Evolutionary conservation across 257 asterid genomes (phyloP).

Genomic region (Nicotiana paniculata): DNA sequence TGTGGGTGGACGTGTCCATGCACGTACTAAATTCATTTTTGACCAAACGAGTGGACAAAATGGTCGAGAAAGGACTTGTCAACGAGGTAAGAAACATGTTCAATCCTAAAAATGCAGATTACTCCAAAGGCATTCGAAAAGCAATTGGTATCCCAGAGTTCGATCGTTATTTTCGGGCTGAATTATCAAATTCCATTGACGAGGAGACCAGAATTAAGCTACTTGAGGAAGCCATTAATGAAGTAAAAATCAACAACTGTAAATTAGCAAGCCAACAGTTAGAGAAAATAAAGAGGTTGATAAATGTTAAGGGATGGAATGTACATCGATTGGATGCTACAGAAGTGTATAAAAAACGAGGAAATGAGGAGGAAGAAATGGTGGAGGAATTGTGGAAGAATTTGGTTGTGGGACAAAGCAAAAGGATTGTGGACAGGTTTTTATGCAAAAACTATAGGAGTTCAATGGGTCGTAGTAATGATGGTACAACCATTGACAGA

Average conservation of each 20-base stretch:
- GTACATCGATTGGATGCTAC: slow-evolving; percentile 19
- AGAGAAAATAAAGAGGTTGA: slow-evolving; percentile 10
- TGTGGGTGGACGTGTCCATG: slow-evolving; percentile 10
- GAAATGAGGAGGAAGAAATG: neutral
- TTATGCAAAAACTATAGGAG: neutral
- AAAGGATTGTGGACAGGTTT: neutral
- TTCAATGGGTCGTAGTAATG: neutral
- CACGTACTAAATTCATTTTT: slow-evolving; percentile 1
- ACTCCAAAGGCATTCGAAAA: slow-evolving; percentile 5
- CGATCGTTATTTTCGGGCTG: slow-evolving; percentile 6
- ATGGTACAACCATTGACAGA: neutral
- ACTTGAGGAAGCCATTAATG: neutral
- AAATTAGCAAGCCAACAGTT: slow-evolving; percentile 7
- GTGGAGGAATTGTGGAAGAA: slow-evolving; percentile 3
- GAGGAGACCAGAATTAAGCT: neutral
- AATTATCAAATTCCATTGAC: neutral
- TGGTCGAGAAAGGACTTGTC: slow-evolving; percentile 12
- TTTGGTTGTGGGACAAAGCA: neutral
- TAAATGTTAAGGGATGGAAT: slow-evolving; percentile 6
- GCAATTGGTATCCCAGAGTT: slow-evolving; percentile 10
- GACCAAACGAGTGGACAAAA: slow-evolving; percentile 10
- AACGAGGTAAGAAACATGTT: slow-evolving; percentile 7
- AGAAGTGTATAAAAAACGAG: neutral
- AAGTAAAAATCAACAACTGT: slow-evolving; percentile 8
- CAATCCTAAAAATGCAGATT: neutral